Base-by-base conservation (phyloP, 208 protist species). In the Wallacemonas sp. region DNA sequence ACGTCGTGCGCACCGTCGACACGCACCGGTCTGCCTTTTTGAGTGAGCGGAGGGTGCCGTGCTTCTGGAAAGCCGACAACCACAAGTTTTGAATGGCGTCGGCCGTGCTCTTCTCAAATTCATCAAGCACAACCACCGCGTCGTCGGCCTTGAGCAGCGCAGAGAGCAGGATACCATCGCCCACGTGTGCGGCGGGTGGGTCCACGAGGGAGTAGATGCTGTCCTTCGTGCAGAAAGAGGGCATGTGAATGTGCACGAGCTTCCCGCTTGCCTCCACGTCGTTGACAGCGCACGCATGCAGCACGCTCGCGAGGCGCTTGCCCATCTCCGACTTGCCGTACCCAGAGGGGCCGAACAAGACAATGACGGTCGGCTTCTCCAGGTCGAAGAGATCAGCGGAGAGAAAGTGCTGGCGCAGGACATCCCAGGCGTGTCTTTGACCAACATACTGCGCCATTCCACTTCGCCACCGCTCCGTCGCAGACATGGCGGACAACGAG, bases 161-260 rank as follows among this genome's bases (percentile, higher is more conserved):
- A n/a, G 83, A 88, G 53, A 95, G 78, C 32, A 95, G 62, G 32
- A 93, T 79, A 37, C 89, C 89, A 55, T 89, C 84, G 6, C 89
- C 89, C 13, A 93, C 82, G 61, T 93, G 85, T 0, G 86, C 89
- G 1, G 86, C 85, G 0, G 89, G 89, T 19, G 89, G 89, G 68
- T 95, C 89, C 22, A 95, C 86, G 10, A 95, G 76, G 8, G 89
- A 95, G 74, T 95, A 93, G 42, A 95, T 91, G 63, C 81, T 86
- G 66, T 95, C 85, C 36, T 80, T 82, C 17, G 89, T 95, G 73
- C 85, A 90, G 55, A 91, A 93, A 8, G 83, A 92, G 33, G 85
- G 85, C 70, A 92, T 88, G 71, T 95, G 85, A 41, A 95, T 89
- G 66, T 87, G 76, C 12, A 95, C 77, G 37, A 95, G 73, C 55